Evolutionary conservation across 345 rosid genomes (phyloP).

Genomic region (Turritis glabra): DNA sequence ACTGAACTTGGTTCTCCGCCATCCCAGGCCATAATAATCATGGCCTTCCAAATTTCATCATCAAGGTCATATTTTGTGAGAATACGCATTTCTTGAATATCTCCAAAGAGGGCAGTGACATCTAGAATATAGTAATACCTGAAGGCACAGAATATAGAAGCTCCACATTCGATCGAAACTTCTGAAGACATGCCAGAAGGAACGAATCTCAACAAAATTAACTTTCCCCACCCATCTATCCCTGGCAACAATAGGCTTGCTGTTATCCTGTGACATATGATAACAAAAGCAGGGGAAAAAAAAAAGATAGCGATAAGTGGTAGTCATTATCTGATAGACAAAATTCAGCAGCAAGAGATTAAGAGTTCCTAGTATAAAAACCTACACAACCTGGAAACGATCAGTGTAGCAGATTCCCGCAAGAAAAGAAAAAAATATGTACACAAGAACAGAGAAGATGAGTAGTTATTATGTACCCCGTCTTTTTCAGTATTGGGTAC

Average conservation of each 20-base stretch:
- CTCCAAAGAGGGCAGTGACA: conserved; percentile 7
- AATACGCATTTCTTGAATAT: conserved; percentile 5
- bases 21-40: conserved; percentile 97
- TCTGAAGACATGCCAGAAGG: conserved; percentile 97
- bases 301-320: not conserved
- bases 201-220: conserved; percentile 96
- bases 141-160: conserved; percentile 84
- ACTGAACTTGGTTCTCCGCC: conserved; percentile 60
- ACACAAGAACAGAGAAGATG: conserved; percentile 12
- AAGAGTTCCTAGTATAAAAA: conserved; percentile 2
- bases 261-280: conserved; percentile 55
- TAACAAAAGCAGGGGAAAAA: not conserved
- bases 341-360: not conserved
- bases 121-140: conserved; percentile 48
- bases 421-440: not conserved
- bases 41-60: conserved; percentile 54
- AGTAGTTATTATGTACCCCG: conserved; percentile 50
- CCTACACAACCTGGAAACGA: not conserved
- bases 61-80: conserved; percentile 31
- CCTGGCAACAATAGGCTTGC: conserved; percentile 52
- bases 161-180: conserved; percentile 99
- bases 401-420: conserved; percentile 6
- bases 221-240: conserved; percentile 96
- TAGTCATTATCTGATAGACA: not conserved
- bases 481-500: conserved; percentile 46